phyloP scores from a whole-genome alignment of 352 stramenopile genomes.

The Pythium plurisporium region DNA sequence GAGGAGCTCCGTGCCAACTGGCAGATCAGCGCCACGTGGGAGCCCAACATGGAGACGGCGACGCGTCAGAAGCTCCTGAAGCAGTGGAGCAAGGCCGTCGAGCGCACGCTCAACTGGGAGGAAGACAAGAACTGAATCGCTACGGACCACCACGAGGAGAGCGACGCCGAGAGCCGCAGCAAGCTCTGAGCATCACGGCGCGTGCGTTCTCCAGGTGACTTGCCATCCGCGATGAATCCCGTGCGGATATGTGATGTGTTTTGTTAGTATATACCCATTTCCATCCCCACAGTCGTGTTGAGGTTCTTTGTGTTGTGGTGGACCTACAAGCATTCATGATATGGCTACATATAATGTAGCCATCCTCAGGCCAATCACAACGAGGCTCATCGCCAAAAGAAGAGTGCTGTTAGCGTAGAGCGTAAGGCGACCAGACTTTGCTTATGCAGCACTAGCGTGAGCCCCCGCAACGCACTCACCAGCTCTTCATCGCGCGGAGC shows the following conservation, averaged over 20 bases:
- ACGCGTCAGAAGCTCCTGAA: slow-evolving; percentile 55
- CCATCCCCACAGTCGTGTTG: background rate
- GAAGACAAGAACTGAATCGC: slow-evolving; percentile 33
- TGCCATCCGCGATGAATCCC: background rate
- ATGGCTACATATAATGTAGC: too few species aligned
- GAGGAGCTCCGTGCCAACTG: slow-evolving; percentile 84
- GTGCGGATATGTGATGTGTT: slow-evolving; percentile 1
- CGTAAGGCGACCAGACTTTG: too few species aligned
- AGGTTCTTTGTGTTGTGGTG: background rate
- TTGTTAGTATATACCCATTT: slow-evolving; percentile 6
- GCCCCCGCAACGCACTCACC: too few species aligned
- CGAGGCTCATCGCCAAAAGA: too few species aligned
- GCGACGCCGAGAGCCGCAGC: background rate
- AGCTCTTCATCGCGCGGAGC: background rate
- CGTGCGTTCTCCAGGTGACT: too few species aligned
- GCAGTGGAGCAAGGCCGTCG: slow-evolving; percentile 81
- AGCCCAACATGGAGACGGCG: slow-evolving; percentile 60
- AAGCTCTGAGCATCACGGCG: slow-evolving; percentile 4
- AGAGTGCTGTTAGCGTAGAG: too few species aligned
- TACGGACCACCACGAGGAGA: background rate
- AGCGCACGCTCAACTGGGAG: slow-evolving; percentile 84
- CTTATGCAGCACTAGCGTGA: too few species aligned
- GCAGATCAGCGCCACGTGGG: slow-evolving; percentile 70
- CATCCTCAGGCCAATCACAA: too few species aligned
- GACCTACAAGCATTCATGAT: too few species aligned